Base-by-base conservation (phyloP, 768 basidiomycete species). In the Suillus weaverae region DNA sequence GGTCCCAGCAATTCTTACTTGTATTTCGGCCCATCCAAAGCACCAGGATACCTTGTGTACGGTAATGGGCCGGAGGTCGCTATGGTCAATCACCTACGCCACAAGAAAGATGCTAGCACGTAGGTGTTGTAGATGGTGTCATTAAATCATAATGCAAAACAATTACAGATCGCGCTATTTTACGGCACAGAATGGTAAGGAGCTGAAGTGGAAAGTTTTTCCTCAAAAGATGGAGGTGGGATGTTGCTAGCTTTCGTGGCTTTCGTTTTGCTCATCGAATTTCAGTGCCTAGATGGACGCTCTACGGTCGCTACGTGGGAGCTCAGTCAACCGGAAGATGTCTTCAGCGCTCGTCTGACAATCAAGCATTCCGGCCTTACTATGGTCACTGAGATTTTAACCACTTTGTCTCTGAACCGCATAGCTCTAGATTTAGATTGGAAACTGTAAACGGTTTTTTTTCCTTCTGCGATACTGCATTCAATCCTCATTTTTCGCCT, bases 1-100 rank as follows among this genome's bases (percentile, higher is more conserved):
- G 91, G 91, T n/a, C 91, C 91, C n/a, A 85, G 82, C 65, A 89
- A 85, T 46, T 86, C 91, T 6, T 91, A 83, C 72, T 84, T 92
- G 66, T 92, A 91, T 71, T 86, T 93, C 64, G 91, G 91, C 1
- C 90, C 91, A 6, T 79, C 80, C 48, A 83, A 80, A 62, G 69
- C 80, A 3, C 83, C 85, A 5, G 91, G 91, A 3, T 86, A 86
- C 69, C 76, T 92, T 60, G 82, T 85, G 50, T 92, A 91, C 63
- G 91, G 91, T 4, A 89, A 88, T 64, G 86, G 84, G 66, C 78
- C 80, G 26, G 81, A 81, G 35, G 72, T 82, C 46, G 76, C 82
- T 7, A 92, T 94, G 91, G 73, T 76, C 3, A 80, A 85, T 67
- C 79, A 85, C 39, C 73, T 86, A 48, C 80, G 83, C 22, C 86